Base-by-base conservation (phyloP, 2,329 filamentous ascomycete species). In the Alternaria novae-zelandiae region DNA sequence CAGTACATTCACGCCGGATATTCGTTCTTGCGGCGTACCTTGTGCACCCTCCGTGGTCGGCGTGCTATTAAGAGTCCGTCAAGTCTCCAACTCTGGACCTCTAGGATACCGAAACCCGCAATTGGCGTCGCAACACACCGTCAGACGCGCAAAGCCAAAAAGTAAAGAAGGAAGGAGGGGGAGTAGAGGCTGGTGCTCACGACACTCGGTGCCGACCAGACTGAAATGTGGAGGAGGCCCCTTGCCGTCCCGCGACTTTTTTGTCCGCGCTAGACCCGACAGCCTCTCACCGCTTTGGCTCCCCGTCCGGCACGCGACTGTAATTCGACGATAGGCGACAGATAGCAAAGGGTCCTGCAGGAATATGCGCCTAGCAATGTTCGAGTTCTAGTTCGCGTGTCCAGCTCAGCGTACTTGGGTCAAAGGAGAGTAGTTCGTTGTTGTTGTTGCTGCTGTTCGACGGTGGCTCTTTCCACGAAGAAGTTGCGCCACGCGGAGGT, bases 241-340 rank as follows among this genome's bases (percentile, higher is more conserved):
- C 66, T 62, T 66, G 59, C 61, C 54, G 46, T 64, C 57, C 65
- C 61, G 63, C 64, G 51, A 63, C 59, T 67, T 70, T 70, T 70
- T 69, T 67, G 64, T 63, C 57, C 28, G 32, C 68, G 68, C 68
- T 70, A 69, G 17, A 21, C 41, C 58, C 53, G 43, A 44, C 53
- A n/a, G 23, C 46, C 49, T 59, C 68, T 68, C 68, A 66, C 66
- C 66, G 68, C 68, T 30, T 61, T 66, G 59, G 9, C 55, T 44
- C 53, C 53, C 43, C 25, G 47, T 11, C 21, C 25, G 30, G 54
- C 9, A 17, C n/a, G 20, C 25, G n/a, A 20, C 20, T 32, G 11
- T 44, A 26, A 62, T 57, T 67, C 59, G 59, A 43, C 63, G 15
- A 30, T 23, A 20, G 20, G 12, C 54, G 30, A 47, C 11, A 25